These are phyloP conservation scores for Colletotrichum sp. DNA, from an alignment of 2,329 filamentous ascomycete species.

Conservation along the genomic window DNA sequence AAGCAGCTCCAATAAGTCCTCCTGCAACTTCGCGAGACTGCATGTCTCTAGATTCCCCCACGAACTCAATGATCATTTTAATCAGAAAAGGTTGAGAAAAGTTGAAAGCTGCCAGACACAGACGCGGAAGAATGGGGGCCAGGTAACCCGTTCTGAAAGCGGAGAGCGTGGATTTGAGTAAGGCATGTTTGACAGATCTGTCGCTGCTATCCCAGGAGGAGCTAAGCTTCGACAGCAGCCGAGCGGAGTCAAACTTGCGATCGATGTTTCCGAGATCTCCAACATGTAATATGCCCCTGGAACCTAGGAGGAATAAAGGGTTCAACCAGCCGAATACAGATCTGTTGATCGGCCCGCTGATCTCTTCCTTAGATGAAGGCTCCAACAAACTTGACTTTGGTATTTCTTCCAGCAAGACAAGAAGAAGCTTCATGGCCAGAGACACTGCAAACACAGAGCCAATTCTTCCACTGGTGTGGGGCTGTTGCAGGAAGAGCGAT, in stretches of 20 bases:
- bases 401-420: constrained; percentile 34
- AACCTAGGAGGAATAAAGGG: constrained; percentile 28
- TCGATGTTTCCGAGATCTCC: constrained; percentile 17
- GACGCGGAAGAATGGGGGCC: background rate
- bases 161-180: background rate
- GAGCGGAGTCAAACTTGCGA: background rate
- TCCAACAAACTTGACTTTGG: constrained; percentile 25
- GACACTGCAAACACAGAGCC: constrained; percentile 29
- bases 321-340: constrained; percentile 42
- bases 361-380: constrained; percentile 28
- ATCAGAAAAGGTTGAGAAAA: constrained; percentile 20
- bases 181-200: background rate
- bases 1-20: constrained; percentile 18
- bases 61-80: constrained; percentile 7
- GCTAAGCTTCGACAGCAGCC: background rate
- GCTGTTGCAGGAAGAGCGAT: constrained; percentile 35
- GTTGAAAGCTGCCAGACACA: constrained; percentile 9
- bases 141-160: background rate
- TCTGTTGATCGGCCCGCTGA: constrained; percentile 34
- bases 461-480: constrained; percentile 10
- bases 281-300: constrained; percentile 12
- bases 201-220: background rate
- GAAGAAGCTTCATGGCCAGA: constrained; percentile 28
- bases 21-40: background rate
- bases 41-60: background rate